Percentiles rank a stretch among this genome's conserved stretches.
These are phyloP conservation scores for Trametes sanguinea DNA, from an alignment of 768 basidiomycete species.

Conservation along the genomic window DNA sequence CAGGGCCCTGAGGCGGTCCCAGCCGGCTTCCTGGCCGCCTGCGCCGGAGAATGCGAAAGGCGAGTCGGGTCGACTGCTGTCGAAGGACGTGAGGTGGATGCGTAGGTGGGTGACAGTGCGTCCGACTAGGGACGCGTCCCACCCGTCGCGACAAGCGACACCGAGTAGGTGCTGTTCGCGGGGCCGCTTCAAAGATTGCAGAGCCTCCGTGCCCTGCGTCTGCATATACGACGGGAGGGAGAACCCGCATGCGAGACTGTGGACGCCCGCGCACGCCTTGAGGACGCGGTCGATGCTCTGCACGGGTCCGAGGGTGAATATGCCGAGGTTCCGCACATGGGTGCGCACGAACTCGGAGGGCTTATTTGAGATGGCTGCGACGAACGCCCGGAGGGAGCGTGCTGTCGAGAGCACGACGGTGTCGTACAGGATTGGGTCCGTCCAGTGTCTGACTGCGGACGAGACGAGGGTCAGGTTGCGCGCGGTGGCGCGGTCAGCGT, in stretches of 20 bases:
- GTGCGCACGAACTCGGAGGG: conserved; percentile 27
- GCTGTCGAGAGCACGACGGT: conserved; percentile 40
- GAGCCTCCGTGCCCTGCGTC: conserved; percentile 17
- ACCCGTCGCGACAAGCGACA: conserved; percentile 38
- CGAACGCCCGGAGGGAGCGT: conserved; percentile 34
- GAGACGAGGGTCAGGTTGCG: conserved; percentile 40
- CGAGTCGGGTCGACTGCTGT: conserved; percentile 17
- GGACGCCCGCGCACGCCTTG: conserved; percentile 34
- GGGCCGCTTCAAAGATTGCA: conserved; percentile 24
- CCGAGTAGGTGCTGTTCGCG: conserved; percentile 39
- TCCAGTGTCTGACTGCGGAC: conserved; percentile 35
- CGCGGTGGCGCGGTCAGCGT: conserved; percentile 30
- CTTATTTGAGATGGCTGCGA: conserved; percentile 31
- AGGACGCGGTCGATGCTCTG: conserved; percentile 36
- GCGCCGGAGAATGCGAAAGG: conserved; percentile 20
- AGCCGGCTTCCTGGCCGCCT: conserved; percentile 16
- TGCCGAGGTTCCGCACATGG: conserved; percentile 37
- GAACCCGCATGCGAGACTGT: conserved; percentile 40
- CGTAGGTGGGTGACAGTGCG: conserved; percentile 38
- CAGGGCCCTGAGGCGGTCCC: conserved; percentile 29
- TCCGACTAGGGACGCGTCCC: conserved; percentile 35
- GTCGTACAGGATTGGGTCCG: conserved; percentile 39
- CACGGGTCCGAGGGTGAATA: conserved; percentile 39
- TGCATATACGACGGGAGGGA: conserved; percentile 33
- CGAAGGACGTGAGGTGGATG: conserved; percentile 33